Base-by-base conservation (phyloP, 1,139 yeast species). In the Geotrichum fermentans region DNA sequence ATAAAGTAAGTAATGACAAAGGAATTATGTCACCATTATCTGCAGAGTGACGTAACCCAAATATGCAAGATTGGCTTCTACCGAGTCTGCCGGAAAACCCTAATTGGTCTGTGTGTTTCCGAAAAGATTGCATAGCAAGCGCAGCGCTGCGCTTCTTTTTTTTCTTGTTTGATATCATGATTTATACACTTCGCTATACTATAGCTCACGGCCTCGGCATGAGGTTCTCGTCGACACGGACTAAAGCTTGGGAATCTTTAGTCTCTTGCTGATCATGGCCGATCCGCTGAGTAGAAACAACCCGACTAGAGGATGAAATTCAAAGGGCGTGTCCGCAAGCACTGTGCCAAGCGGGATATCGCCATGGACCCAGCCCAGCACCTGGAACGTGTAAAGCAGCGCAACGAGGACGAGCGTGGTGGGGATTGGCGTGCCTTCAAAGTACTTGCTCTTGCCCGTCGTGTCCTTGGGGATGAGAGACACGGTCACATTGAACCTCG, bases 391-490 rank as follows among this genome's bases (percentile, higher is more conserved):
- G 22, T 89, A 87, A 87, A 90, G 82, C 44, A 79, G 64, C 3
- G 72, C 73, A 24, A 92, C 96, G 66, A 92, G 75, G 47, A 77
- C 70, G 58, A 92, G 73, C 43, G 95, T 83, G 4, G 95, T 82
- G 51, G 98, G 98, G 59, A 92, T 88, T n/a, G 98, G 98, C 46
- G 92, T 78, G 10, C 98, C 98, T 72, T 92, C 98, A 66, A 92
- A 51, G 65, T 73, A 79, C 63, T 82, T 78, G 18, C 90, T 79
- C 68, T 89, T 89, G 26, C 96, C 96, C 2, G 46, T 45, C 52
- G 76, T 74, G 64, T 90, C 97, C 71, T 89, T 89, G 47, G 98
- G 97, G 55, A 94, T 79, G 58, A 87, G 86, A 50, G 92, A 83
- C 2, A 94, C 95, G 1, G 97, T 87, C 49, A 94, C 95, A 62